Evolutionary conservation across 2,329 filamentous ascomycete genomes (phyloP).

Genomic region (Xylariaceae sp.): DNA sequence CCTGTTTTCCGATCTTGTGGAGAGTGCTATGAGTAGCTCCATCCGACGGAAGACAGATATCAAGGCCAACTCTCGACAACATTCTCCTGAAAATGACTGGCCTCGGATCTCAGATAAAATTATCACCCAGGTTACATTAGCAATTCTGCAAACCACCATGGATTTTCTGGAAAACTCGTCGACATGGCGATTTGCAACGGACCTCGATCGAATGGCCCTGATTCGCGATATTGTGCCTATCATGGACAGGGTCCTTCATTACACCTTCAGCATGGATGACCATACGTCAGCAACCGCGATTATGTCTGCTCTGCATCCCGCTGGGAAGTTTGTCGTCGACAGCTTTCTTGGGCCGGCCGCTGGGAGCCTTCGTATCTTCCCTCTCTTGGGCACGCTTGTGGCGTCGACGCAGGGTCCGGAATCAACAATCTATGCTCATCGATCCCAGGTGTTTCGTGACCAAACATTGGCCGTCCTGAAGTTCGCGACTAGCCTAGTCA

Average conservation of each 20-base stretch:
- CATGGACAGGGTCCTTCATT: conserved; percentile 65
- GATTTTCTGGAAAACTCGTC: conserved; percentile 81
- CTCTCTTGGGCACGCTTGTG: conserved; percentile 65
- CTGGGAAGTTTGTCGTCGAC: conserved; percentile 70
- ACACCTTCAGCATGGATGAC: conserved; percentile 70
- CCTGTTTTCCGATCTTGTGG: conserved; percentile 68
- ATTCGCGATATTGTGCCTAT: conserved; percentile 61
- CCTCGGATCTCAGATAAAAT: conserved; percentile 73
- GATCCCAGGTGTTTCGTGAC: conserved; percentile 49
- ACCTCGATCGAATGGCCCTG: conserved; percentile 63
- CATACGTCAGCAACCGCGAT: conserved; percentile 40
- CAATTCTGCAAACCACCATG: conserved; percentile 68
- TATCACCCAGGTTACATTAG: conserved; percentile 63
- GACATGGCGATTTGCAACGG: conserved; percentile 74
- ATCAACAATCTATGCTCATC: conserved; percentile 56
- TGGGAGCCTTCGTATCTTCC: conserved; percentile 68
- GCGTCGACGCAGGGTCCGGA: conserved; percentile 53
- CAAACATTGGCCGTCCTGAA: conserved; percentile 60
- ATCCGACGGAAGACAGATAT: conserved; percentile 57
- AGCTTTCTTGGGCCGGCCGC: conserved; percentile 67
- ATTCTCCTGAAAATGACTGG: conserved; percentile 49
- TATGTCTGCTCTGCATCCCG: conserved; percentile 60
- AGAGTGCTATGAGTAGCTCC: conserved; percentile 66
- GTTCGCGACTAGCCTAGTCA: conserved; percentile 65
- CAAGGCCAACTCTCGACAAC: conserved; percentile 44